phyloP scores from a whole-genome alignment of 2,329 filamentous ascomycete species.

The Mollisia scopiformis region DNA sequence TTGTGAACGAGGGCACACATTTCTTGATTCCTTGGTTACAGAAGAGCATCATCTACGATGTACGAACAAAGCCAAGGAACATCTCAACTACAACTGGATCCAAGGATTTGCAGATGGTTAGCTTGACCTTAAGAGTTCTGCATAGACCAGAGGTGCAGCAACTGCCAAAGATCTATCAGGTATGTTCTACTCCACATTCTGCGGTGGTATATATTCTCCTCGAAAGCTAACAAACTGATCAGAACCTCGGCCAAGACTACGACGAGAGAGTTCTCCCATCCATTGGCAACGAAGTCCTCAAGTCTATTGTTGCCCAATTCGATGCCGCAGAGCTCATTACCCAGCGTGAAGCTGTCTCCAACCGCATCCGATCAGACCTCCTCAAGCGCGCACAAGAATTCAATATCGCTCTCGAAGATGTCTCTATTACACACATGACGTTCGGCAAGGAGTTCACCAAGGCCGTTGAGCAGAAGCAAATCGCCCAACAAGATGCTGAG shows the following conservation, averaged over 20 bases:
- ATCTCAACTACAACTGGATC: constrained; percentile 96
- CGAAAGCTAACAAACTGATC: constrained; percentile 3
- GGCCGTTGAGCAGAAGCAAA: constrained; percentile 99
- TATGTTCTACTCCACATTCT: constrained; percentile 44
- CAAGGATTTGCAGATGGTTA: constrained; percentile 99
- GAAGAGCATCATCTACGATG: constrained; percentile 92
- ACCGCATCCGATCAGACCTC: constrained; percentile 91
- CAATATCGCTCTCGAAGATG: constrained; percentile 98
- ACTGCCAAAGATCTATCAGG: constrained; percentile 98
- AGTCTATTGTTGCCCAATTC: constrained; percentile 98
- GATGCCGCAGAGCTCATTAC: constrained; percentile 98
- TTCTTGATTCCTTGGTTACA: constrained; percentile 97
- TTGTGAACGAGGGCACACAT: constrained; percentile 95
- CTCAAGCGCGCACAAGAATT: constrained; percentile 93
- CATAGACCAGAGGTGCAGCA: constrained; percentile 92
- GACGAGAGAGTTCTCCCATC: constrained; percentile 97
- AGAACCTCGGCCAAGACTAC: constrained; percentile 98
- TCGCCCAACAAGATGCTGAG: constrained; percentile 98
- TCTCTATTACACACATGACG: constrained; percentile 99
- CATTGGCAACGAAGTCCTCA: constrained; percentile 99
- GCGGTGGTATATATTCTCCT: neutral
- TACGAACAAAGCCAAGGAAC: constrained; percentile 95
- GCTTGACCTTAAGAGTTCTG: constrained; percentile 92
- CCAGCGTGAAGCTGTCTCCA: constrained; percentile 93
- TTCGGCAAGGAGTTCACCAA: constrained; percentile 99